phyloP scores from a whole-genome alignment of 2,329 filamentous ascomycete species.

The Harringtonia aguacate region DNA sequence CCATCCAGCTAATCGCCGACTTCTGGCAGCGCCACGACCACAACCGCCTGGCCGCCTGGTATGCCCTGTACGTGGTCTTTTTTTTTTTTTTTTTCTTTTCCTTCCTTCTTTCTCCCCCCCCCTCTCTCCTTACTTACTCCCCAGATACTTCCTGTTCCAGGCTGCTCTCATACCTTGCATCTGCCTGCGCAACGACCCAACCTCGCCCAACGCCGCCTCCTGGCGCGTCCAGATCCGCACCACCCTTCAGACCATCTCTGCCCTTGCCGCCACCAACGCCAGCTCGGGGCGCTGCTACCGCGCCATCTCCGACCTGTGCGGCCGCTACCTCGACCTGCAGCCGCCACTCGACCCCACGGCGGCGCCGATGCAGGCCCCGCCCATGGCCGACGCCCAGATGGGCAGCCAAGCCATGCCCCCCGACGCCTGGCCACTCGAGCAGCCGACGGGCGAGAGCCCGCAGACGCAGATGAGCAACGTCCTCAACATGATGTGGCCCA shows the following conservation, averaged over 20 bases:
- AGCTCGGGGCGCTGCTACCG: slow-evolving; percentile 29
- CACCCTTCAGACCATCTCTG: slow-evolving; percentile 24
- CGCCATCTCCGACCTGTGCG: slow-evolving; percentile 29
- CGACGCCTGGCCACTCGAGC: too few species aligned
- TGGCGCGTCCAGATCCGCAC: slow-evolving; percentile 30
- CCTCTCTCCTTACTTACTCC: too few species aligned
- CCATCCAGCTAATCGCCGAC: slow-evolving; percentile 25
- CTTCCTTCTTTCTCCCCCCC: too few species aligned
- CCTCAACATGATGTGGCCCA: slow-evolving; percentile 36
- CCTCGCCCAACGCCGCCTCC: slow-evolving; percentile 21
- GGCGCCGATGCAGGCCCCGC: neutral
- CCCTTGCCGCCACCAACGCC: slow-evolving; percentile 25
- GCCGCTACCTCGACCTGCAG: slow-evolving; percentile 22
- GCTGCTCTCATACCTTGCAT: slow-evolving; percentile 36
- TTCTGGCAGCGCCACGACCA: slow-evolving; percentile 27
- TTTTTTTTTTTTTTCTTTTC: too few species aligned
- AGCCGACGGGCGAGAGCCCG: slow-evolving; percentile 24
- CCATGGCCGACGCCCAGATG: neutral
- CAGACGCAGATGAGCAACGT: slow-evolving; percentile 31
- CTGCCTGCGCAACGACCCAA: slow-evolving; percentile 31
- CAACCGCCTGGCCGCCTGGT: slow-evolving; percentile 31
- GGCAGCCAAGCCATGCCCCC: too few species aligned
- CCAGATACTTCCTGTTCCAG: slow-evolving; percentile 39
- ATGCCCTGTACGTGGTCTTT: slow-evolving; percentile 32
- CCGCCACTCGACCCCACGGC: too few species aligned